Percentiles rank a stretch among this genome's conserved stretches.
Conservation (phyloP, 1,284 basidiomycete species). For the Ganoderma leucocontextum region DNA sequence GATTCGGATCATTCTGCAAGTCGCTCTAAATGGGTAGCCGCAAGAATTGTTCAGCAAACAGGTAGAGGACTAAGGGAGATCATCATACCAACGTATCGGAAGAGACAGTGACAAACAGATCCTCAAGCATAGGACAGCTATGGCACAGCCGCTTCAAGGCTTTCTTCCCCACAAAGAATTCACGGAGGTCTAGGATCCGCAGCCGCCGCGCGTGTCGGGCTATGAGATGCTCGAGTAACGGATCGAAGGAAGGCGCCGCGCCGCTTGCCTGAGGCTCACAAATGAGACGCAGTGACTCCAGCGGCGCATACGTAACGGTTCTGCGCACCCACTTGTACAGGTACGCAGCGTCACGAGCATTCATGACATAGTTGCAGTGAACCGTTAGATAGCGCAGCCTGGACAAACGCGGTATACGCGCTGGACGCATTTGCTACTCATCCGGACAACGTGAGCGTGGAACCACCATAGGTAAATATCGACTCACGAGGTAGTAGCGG, state of each 20-base stretch:
- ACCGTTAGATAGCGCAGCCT: slow-evolving; percentile 52
- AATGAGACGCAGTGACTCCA: slow-evolving; percentile 47
- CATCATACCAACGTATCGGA: slow-evolving; percentile 20
- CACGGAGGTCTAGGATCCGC: slow-evolving; percentile 46
- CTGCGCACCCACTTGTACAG: slow-evolving; percentile 56
- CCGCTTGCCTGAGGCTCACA: slow-evolving; percentile 7
- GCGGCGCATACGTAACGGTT: slow-evolving; percentile 47
- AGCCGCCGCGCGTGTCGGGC: slow-evolving; percentile 47
- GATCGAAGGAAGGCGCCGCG: slow-evolving; percentile 47
- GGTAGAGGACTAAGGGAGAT: neutral
- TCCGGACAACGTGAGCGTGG: neutral
- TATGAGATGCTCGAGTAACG: slow-evolving; percentile 51
- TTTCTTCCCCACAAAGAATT: slow-evolving; percentile 44
- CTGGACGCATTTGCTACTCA: slow-evolving; percentile 53
- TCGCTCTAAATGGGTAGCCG: neutral
- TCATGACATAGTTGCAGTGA: slow-evolving; percentile 38
- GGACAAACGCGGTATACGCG: slow-evolving; percentile 41
- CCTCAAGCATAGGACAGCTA: slow-evolving; percentile 27
- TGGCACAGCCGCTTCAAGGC: slow-evolving; percentile 34
- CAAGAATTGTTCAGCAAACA: neutral
- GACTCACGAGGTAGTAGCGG: slow-evolving; percentile 57
- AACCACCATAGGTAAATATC: neutral
- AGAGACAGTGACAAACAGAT: slow-evolving; percentile 26
- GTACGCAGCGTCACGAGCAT: slow-evolving; percentile 41
- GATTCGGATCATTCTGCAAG: neutral